Base-by-base conservation (phyloP, 1,284 basidiomycete genomes). In the Heterobasidion annosum region DNA sequence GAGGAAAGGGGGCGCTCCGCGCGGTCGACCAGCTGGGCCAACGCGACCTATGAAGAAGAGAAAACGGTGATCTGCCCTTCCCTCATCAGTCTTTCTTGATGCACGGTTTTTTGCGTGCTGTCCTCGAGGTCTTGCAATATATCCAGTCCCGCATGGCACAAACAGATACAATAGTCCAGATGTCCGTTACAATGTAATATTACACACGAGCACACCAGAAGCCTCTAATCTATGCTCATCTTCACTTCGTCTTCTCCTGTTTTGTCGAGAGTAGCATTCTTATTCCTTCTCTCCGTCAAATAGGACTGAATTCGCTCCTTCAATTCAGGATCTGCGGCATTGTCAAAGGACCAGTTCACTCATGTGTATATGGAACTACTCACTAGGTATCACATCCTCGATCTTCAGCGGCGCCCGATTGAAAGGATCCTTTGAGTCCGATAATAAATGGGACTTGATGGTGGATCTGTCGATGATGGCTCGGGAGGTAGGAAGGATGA, bases 401-500 rank as follows among this genome's bases (percentile, higher is more conserved):
- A 93, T 82, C 33, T 77, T 75, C 25, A 96, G 73, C 18, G 92
- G 90, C 34, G 77, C 72, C 50, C 93, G 85, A 69, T 94, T 96
- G 79, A 95, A 95, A 0, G 93, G 93, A 68, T 95, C 93, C 55
- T 85, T 92, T 16, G 85, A 73, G 65, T 98, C 96, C 1, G 93
- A 96, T 25, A 99, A 73, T 48, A 99, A 73, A 67, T 96, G 93
- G 1, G 93, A 90, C 65, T 98, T 97, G 75, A 99, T 99, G 1
- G 96, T 99, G 1, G 89, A 81, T 43, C 91, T 82, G 68, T 99
- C 97, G 48, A 99, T 70, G 33, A 91, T 79, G 0, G 84, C 75
- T 54, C 77, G 81, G 1, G 94, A 98, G 0, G 89, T 85, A 0
- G 97, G 97, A 50, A 99, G 70, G 45, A 84, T 82, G 56, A 99